These are phyloP conservation scores for Sextonia rubra DNA, from an alignment of 164 flowering plant species.

Conservation along the genomic window DNA sequence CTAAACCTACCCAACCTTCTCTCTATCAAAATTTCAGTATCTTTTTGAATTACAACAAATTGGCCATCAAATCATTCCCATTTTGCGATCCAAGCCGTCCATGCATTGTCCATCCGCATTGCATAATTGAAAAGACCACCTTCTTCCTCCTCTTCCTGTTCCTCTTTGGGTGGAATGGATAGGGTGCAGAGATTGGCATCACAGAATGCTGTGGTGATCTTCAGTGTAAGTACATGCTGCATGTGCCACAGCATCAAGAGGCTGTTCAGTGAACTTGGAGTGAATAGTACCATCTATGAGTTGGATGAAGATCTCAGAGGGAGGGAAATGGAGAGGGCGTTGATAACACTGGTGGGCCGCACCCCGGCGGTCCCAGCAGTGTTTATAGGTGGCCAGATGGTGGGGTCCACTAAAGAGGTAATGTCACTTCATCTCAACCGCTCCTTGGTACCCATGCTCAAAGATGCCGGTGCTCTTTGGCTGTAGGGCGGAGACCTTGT, in stretches of 20 bases:
- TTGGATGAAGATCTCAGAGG: conserved; percentile 2
- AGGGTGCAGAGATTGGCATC: neutral
- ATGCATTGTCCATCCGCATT: too few species aligned
- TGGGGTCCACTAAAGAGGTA: neutral
- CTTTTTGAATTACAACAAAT: too few species aligned
- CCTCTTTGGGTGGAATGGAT: neutral
- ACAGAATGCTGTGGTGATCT: conserved; percentile 3
- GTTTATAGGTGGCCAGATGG: conserved; percentile 4
- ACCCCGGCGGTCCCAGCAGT: neutral
- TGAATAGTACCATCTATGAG: neutral
- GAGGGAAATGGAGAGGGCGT: conserved; percentile 6
- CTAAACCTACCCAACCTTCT: too few species aligned
- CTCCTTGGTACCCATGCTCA: neutral
- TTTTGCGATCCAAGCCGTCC: too few species aligned
- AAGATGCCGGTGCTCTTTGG: conserved; percentile 10
- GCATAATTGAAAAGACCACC: too few species aligned
- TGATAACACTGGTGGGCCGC: conserved; percentile 1
- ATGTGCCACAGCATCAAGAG: conserved; percentile 7
- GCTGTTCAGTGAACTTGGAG: conserved; percentile 1
- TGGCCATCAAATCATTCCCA: too few species aligned
- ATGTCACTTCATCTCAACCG: conserved; percentile 6
- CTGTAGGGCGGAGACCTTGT: neutral
- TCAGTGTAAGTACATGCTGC: conserved; percentile 7
- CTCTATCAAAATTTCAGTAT: too few species aligned
- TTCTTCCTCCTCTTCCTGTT: too few species aligned